Base-by-base conservation (phyloP, 1,284 basidiomycete species). In the Cerrena zonata region DNA sequence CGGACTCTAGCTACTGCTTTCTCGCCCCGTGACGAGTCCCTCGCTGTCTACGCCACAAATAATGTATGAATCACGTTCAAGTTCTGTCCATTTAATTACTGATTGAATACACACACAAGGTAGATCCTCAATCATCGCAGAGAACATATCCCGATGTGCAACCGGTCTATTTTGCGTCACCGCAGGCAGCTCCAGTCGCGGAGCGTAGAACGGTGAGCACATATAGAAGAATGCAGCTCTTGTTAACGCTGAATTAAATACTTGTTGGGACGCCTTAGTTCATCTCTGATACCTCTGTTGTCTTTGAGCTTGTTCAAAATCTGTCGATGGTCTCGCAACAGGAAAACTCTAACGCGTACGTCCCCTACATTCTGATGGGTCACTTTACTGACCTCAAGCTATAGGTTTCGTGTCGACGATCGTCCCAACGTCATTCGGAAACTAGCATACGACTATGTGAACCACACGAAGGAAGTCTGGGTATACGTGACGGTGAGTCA, bases 391-490 rank as follows among this genome's bases (percentile, higher is more conserved):
- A 12, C 18, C 15, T 41, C 45, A 52, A 45, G 25, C 50, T 48
- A 34, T 48, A 78, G 82, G 62, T 59, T 78, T 12, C 74, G 76
- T 45, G 69, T 67, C 47, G 72, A 75, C 42, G 65, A 73, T 43
- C 72, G 61, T 43, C 61, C 77, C 34, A 68, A 65, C 22, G 70
- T 73, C 47, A 73, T 84, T 51, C 73, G 77, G 30, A 88, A 89
- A 61, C 71, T 89, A 22, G 75, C 74, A 1, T 72, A 80, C 45
- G 87, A 89, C 66, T 89, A 87, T 61, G 76, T 84, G 44, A 82
- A 82, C 56, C 82, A 84, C 56, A 75, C 81, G 54, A 80, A 82
- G 58, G 84, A 86, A 60, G 85, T 79, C 54, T 89, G 85, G 80
- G 74, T 83, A 34, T 80, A 86, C 60, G 77, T 80, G n/a, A 84